phyloP scores from a whole-genome alignment of 306 rosid species.

The Ormosia semicastrata region DNA sequence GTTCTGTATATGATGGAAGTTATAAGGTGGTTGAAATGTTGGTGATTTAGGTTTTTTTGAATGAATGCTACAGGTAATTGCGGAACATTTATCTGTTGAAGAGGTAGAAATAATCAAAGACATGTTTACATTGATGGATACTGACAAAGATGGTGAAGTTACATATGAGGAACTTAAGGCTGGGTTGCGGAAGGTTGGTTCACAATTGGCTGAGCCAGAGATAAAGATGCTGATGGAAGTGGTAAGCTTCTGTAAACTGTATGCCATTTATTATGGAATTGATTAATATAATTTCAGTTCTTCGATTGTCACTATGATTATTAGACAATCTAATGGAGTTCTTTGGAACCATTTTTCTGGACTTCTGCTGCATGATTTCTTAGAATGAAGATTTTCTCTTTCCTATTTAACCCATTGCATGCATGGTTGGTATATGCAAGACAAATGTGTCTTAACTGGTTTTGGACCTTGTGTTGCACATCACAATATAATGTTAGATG shows the following conservation, averaged over 20 bases:
- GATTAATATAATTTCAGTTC: conserved; percentile 12
- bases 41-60: conserved; percentile 28
- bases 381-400: conserved; percentile 16
- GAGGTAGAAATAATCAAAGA: conserved; percentile 98
- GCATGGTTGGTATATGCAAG: neutral
- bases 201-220: conserved; percentile 97
- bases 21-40: neutral
- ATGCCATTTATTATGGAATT: neutral
- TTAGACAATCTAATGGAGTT: neutral
- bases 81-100: conserved; percentile 91
- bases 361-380: conserved; percentile 11
- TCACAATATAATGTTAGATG: neutral
- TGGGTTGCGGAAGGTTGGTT: conserved; percentile 92
- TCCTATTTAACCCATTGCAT: neutral
- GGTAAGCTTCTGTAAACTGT: conserved; percentile 48
- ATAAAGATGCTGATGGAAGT: conserved; percentile 99
- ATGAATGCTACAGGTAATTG: conserved; percentile 74
- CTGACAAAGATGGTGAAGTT: conserved; percentile 87
- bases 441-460: neutral
- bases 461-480: neutral
- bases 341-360: conserved; percentile 1
- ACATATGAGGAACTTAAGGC: conserved; percentile 84
- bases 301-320: neutral
- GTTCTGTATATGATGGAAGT: conserved; percentile 8
- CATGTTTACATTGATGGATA: conserved; percentile 96